A percentile compares a stretch with the other conserved stretches of the same genome.
Conservation (phyloP, 2,329 filamentous ascomycete species). For the Dendrostoma leiphaemia region DNA sequence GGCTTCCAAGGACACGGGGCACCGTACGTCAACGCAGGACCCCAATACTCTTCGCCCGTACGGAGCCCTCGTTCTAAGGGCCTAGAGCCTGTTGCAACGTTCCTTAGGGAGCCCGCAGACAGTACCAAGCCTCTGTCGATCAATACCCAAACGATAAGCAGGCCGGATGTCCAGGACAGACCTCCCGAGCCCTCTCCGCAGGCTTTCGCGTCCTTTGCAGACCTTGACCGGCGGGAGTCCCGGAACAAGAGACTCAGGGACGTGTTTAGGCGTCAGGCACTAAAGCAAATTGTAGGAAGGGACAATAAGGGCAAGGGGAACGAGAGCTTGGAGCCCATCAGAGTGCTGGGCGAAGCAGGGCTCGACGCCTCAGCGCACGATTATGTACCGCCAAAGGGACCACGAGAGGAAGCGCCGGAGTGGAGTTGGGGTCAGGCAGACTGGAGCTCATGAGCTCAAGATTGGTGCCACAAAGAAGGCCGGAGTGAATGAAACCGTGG, state of each 20-base stretch:
- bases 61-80: not conserved
- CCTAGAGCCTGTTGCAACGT: not conserved
- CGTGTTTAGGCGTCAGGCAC: not conserved
- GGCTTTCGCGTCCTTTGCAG: not conserved
- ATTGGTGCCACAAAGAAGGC: not conserved
- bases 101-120: not conserved
- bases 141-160: not conserved
- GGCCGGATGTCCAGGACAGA: not conserved
- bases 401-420: not conserved
- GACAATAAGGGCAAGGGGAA: not conserved
- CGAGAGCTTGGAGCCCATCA: not conserved
- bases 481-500: too few relatives aligned
- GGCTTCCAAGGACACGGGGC: not conserved
- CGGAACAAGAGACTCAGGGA: not conserved
- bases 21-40: not conserved
- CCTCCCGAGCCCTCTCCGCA: not conserved
- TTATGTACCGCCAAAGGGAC: not conserved
- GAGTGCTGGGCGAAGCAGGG: not conserved
- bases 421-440: conserved; percentile 10
- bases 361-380: not conserved
- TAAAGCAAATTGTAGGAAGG: not conserved
- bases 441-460: not conserved
- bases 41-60: not conserved
- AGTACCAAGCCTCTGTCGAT: not conserved
- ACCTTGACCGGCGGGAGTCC: not conserved